Evolutionary conservation across 345 rosid species (phyloP).

Genomic region (Lepidium aucheri): DNA sequence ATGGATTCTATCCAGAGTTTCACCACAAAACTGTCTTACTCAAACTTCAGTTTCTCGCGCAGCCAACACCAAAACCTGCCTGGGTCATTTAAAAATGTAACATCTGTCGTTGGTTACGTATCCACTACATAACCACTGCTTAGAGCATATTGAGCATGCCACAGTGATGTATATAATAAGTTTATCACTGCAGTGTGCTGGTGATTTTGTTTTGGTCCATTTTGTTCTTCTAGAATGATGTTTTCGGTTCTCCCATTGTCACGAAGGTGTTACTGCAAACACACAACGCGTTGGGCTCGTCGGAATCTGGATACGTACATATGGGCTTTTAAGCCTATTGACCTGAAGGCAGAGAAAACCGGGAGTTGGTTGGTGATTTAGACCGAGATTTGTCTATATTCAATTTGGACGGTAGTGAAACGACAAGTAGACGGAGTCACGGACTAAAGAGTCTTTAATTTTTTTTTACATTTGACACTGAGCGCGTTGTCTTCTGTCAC

Average conservation of each 20-base stretch:
- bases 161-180: no score
- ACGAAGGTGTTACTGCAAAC: no score
- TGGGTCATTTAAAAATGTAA: neutral
- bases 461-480: neutral
- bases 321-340: neutral
- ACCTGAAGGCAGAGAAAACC: neutral
- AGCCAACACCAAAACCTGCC: neutral
- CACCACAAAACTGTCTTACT: neutral
- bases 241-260: no score
- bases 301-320: neutral
- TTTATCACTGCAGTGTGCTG: no score
- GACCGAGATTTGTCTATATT: constrained; percentile 6
- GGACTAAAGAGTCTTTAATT: constrained; percentile 1
- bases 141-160: no score
- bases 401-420: neutral
- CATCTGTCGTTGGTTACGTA: neutral
- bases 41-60: neutral
- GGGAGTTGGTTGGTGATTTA: constrained; percentile 7
- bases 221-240: no score
- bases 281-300: neutral
- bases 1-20: neutral
- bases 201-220: no score
- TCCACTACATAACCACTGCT: neutral
- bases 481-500: constrained; percentile 6
- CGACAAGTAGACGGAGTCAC: constrained; percentile 20